Conservation (phyloP, 108 stramenopile genomes). For the Pelagomonas calceolata region DNA sequence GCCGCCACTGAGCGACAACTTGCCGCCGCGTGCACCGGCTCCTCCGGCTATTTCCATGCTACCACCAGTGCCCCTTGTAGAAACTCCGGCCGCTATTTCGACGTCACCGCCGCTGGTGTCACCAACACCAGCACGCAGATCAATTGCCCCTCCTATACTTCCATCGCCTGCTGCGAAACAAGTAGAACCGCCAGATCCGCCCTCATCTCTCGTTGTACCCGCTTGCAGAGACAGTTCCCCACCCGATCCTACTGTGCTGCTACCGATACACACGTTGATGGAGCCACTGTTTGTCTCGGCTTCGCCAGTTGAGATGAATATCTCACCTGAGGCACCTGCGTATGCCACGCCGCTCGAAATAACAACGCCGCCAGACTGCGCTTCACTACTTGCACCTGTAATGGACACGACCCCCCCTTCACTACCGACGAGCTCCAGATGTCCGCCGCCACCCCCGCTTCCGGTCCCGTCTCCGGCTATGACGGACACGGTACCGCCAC, state of each 20-base stretch:
- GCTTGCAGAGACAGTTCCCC: neutral
- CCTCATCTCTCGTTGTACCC: neutral
- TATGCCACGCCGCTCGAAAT: conserved; percentile 18
- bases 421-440: no score
- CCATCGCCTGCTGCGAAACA: neutral
- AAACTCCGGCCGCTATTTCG: no score
- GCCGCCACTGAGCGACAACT: no score
- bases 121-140: neutral
- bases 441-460: neutral
- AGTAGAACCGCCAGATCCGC: neutral
- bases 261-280: neutral
- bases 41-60: no score
- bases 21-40: neutral
- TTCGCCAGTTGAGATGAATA: conserved; percentile 10
- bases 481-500: neutral
- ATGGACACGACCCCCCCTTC: no score
- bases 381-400: conserved; percentile 11
- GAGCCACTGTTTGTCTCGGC: neutral
- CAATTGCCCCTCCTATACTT: neutral
- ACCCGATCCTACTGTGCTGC: neutral
- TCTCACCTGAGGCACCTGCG: conserved; percentile 16
- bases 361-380: conserved; percentile 17
- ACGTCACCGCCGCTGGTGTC: no score
- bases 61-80: no score
- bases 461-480: neutral